A percentile compares a stretch with the other conserved stretches of the same genome.
Conservation (phyloP, 2,329 filamentous ascomycete species). For the Aspergillus fumigatus region DNA sequence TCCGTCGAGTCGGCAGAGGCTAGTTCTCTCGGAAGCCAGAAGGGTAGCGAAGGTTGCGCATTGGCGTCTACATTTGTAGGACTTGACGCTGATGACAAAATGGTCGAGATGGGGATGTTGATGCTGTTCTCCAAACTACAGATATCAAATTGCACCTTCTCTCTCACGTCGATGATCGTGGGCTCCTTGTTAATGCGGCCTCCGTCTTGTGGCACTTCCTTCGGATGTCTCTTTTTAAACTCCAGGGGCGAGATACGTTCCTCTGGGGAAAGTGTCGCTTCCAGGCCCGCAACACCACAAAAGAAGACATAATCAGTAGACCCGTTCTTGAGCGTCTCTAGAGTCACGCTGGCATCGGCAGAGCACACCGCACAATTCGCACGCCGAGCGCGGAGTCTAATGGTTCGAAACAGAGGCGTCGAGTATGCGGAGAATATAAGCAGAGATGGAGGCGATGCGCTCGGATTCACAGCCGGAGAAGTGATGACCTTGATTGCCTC, state of each 20-base stretch:
- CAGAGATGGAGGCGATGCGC: constrained; percentile 30
- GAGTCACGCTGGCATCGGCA: constrained; percentile 56
- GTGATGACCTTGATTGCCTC: constrained; percentile 83
- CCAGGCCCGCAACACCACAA: constrained; percentile 61
- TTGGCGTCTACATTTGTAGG: not conserved
- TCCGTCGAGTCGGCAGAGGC: constrained; percentile 17
- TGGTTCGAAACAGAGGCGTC: constrained; percentile 60
- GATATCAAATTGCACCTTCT: constrained; percentile 78
- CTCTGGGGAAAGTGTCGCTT: constrained; percentile 54
- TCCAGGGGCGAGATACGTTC: constrained; percentile 65
- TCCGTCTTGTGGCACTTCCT: constrained; percentile 1
- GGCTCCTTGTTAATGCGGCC: constrained; percentile 33
- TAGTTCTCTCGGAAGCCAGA: constrained; percentile 27
- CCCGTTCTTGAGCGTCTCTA: constrained; percentile 58
- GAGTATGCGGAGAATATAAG: constrained; percentile 44
- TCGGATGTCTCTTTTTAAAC: constrained; percentile 43
- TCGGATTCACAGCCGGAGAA: constrained; percentile 20
- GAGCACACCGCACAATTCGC: constrained; percentile 74
- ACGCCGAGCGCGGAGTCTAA: constrained; percentile 67
- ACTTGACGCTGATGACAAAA: constrained; percentile 23
- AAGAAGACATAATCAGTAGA: constrained; percentile 81
- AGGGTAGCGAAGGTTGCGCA: constrained; percentile 10
- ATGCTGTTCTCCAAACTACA: constrained; percentile 70
- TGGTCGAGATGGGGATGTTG: constrained; percentile 49
- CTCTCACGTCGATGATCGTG: constrained; percentile 75